phyloP scores from a whole-genome alignment of 331 rosid species.

The Malus hybrid region DNA sequence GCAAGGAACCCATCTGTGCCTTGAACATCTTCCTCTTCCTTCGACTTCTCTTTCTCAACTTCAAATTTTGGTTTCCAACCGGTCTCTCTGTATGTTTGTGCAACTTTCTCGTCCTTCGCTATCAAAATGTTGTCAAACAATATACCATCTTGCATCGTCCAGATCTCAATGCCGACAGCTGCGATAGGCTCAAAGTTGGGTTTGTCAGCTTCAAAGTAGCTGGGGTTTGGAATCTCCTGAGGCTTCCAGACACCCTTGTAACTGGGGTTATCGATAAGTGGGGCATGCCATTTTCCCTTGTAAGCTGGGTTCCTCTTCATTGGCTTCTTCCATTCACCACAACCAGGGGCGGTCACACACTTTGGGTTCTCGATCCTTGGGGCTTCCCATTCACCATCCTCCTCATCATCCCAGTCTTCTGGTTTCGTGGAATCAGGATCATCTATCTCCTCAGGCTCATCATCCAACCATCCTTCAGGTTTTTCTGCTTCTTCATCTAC shows the following conservation, averaged over 20 bases:
- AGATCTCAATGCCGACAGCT: constrained; percentile 92
- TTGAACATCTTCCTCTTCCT: constrained; percentile 57
- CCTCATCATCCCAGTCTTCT: constrained; percentile 99
- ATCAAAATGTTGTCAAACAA: constrained; percentile 86
- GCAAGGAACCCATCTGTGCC: constrained; percentile 47
- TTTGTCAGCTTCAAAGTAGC: constrained; percentile 63
- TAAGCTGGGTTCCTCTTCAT: constrained; percentile 89
- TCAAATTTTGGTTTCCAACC: constrained; percentile 89
- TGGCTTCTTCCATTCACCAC: constrained; percentile 99
- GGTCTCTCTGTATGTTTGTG: constrained; percentile 63
- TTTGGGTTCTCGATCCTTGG: constrained; percentile 80
- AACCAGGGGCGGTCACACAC: constrained; percentile 87
- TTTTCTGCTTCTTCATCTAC: constrained; percentile 83
- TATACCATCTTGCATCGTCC: constrained; percentile 99
- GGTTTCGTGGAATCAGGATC: constrained; percentile 95
- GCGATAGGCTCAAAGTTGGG: constrained; percentile 83
- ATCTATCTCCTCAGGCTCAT: constrained; percentile 89
- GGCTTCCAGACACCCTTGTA: constrained; percentile 98
- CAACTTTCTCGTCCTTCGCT: constrained; percentile 64
- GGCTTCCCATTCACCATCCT: constrained; percentile 99
- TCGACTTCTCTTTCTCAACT: constrained; percentile 69
- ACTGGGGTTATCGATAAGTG: constrained; percentile 81
- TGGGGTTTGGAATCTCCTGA: constrained; percentile 80
- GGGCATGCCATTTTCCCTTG: constrained; percentile 93
- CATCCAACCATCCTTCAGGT: constrained; percentile 96